These are phyloP conservation scores for Prunus yedoensis DNA, from an alignment of 331 rosid genomes.

Conservation along the genomic window DNA sequence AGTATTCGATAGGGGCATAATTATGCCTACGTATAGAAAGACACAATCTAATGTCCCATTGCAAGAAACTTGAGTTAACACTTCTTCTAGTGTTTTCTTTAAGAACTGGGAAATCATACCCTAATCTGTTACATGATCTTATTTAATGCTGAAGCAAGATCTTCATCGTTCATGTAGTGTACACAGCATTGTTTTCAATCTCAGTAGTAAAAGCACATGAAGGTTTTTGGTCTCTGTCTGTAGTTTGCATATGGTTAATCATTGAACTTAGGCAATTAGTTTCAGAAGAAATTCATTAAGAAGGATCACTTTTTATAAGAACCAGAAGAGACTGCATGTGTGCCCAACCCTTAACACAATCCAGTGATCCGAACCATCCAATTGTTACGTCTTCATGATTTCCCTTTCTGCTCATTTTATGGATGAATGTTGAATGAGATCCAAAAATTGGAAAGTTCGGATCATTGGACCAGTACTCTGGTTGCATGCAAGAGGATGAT, in stretches of 20 bases:
- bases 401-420: background rate
- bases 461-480: background rate
- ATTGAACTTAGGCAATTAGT: background rate
- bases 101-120: background rate
- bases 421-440: background rate
- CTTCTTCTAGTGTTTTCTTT: background rate
- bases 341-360: no score
- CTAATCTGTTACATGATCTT: background rate
- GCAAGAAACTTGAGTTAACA: background rate
- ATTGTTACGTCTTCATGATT: no score
- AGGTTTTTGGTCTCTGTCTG: background rate
- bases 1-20: background rate
- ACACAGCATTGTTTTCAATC: background rate
- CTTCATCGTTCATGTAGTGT: background rate
- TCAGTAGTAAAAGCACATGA: background rate
- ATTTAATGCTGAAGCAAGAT: background rate
- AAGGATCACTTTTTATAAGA: background rate
- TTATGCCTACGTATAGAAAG: background rate
- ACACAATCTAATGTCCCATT: background rate
- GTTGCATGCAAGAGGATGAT: slow-evolving; percentile 3
- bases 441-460: background rate
- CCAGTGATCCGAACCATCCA: no score
- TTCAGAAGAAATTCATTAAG: background rate
- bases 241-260: background rate
- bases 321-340: no score